These are phyloP conservation scores for Kodamaea fungicola DNA, from an alignment of 1,139 yeast species.

Conservation along the genomic window DNA sequence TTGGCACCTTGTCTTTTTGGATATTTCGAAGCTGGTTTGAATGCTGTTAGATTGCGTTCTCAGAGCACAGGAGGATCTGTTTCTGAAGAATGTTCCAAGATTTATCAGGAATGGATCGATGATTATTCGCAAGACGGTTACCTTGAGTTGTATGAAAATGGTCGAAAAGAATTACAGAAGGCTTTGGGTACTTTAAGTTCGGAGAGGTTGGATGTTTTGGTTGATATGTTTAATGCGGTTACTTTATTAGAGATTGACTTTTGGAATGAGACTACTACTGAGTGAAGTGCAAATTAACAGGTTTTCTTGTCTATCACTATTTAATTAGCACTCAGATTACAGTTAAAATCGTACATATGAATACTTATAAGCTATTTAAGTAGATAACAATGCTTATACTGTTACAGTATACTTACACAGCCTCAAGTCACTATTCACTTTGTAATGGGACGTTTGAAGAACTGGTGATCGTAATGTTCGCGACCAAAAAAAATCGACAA, in stretches of 20 bases:
- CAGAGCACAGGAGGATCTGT: slow-evolving; percentile 7
- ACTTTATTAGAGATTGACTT: slow-evolving; percentile 58
- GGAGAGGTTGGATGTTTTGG: slow-evolving; percentile 46
- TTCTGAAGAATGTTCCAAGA: slow-evolving; percentile 18
- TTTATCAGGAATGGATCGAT: slow-evolving; percentile 56
- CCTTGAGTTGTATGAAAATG: slow-evolving; percentile 47
- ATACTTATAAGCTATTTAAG: no score
- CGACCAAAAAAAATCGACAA: neutral
- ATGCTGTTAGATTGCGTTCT: slow-evolving; percentile 14
- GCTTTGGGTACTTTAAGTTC: slow-evolving; percentile 30
- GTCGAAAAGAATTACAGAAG: slow-evolving; percentile 45
- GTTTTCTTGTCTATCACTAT: no score
- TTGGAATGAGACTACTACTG: no score
- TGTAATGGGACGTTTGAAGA: neutral
- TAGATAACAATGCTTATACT: no score
- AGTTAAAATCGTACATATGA: no score
- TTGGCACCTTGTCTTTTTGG: slow-evolving; percentile 79
- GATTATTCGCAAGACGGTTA: slow-evolving; percentile 62
- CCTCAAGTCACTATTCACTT: no score
- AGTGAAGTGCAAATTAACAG: no score
- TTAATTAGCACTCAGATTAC: no score
- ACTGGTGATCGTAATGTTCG: neutral
- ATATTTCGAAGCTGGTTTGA: slow-evolving; percentile 51
- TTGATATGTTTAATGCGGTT: slow-evolving; percentile 57
- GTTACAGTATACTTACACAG: no score